phyloP scores from a whole-genome alignment of 1,284 basidiomycete genomes.

The Sporisorium iseilematis-ciliati region DNA sequence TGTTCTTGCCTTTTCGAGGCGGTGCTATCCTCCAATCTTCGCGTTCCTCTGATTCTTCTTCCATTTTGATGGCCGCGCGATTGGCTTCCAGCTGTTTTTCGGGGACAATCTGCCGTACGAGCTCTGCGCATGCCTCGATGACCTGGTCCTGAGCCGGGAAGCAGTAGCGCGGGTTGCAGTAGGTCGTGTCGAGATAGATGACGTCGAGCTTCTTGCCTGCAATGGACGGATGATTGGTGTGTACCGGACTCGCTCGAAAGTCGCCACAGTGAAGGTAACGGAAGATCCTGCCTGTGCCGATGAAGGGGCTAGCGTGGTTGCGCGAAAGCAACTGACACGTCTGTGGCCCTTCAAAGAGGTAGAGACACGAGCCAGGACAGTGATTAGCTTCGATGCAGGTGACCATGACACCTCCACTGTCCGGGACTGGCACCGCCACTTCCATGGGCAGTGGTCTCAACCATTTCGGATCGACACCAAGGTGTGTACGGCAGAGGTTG shows the following conservation, averaged over 20 bases:
- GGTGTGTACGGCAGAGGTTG: constrained; percentile 88
- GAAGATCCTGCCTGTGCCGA: constrained; percentile 74
- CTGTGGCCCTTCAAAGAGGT: constrained; percentile 91
- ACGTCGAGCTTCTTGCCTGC: constrained; percentile 77
- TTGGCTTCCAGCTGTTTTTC: constrained; percentile 28
- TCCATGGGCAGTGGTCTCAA: constrained; percentile 87
- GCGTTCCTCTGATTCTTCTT: constrained; percentile 67
- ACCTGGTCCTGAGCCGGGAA: constrained; percentile 95
- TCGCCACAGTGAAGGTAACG: constrained; percentile 97
- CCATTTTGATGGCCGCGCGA: constrained; percentile 7
- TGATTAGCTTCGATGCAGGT: constrained; percentile 98
- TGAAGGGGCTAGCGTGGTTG: constrained; percentile 40
- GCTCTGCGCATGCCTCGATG: constrained; percentile 87
- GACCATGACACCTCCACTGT: constrained; percentile 86
- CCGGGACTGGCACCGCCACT: constrained; percentile 78
- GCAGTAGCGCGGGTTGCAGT: constrained; percentile 92
- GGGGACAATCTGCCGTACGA: constrained; percentile 73
- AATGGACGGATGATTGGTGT: constrained; percentile 58
- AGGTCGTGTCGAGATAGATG: constrained; percentile 96
- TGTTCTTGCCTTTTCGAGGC: constrained; percentile 62
- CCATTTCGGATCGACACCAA: constrained; percentile 87
- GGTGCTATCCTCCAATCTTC: constrained; percentile 56
- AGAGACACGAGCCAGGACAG: constrained; percentile 89
- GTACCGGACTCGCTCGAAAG: constrained; percentile 69
- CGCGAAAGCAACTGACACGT: constrained; percentile 78